Percentiles rank a stretch among this genome's conserved stretches.
Conservation (phyloP, 768 basidiomycete genomes). For the Boletus vermiculosoides region DNA sequence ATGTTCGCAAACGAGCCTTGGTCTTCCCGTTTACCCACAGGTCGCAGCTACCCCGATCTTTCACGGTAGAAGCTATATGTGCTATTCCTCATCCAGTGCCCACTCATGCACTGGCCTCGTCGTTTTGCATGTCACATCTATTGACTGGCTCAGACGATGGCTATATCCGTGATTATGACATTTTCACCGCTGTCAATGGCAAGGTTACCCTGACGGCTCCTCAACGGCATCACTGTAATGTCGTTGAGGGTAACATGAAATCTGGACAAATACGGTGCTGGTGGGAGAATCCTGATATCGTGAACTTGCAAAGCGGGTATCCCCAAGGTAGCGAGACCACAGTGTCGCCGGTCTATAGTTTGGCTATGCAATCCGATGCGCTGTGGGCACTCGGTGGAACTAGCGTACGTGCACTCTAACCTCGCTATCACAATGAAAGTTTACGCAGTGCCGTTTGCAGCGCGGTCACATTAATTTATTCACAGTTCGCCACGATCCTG, state of each 20-base stretch:
- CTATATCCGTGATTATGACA: slow-evolving; percentile 89
- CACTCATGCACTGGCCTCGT: slow-evolving; percentile 84
- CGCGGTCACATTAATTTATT: slow-evolving; percentile 90
- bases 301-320: slow-evolving; percentile 23
- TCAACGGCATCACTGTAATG: slow-evolving; percentile 83
- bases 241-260: slow-evolving; percentile 91
- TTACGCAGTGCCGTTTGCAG: slow-evolving; percentile 40
- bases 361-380: slow-evolving; percentile 90
- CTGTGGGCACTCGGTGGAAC: slow-evolving; percentile 90
- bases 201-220: slow-evolving; percentile 85
- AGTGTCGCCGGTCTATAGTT: slow-evolving; percentile 80
- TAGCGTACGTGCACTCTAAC: slow-evolving; percentile 52
- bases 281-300: slow-evolving; percentile 72
- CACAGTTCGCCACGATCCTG: slow-evolving; percentile 91
- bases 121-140: slow-evolving; percentile 83
- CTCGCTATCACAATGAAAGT: slow-evolving; percentile 17
- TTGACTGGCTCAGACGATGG: slow-evolving; percentile 93
- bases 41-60: slow-evolving; percentile 51
- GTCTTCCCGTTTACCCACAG: slow-evolving; percentile 32
- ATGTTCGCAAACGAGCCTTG: slow-evolving; percentile 48
- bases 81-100: slow-evolving; percentile 88
- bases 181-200: slow-evolving; percentile 85
- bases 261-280: slow-evolving; percentile 82
- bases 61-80: slow-evolving; percentile 87
- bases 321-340: slow-evolving; percentile 48